Conservation (phyloP, 2,329 filamentous ascomycete species). For the Talaromyces verruculosus region DNA sequence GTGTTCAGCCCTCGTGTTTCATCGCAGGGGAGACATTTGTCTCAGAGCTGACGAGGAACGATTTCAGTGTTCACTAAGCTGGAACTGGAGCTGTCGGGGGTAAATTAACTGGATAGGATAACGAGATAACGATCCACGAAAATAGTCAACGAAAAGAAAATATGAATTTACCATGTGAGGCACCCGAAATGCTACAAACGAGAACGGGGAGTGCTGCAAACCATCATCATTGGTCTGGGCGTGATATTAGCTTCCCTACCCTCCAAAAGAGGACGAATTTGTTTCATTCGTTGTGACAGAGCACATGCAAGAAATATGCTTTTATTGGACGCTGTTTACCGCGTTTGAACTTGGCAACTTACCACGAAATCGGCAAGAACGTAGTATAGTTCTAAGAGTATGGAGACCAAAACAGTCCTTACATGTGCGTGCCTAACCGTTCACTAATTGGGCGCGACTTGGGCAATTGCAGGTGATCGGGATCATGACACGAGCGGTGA, state of each 20-base stretch:
- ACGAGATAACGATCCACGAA: not conserved
- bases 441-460: not conserved
- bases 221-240: not conserved
- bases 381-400: not conserved
- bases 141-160: not conserved
- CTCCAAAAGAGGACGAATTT: not conserved
- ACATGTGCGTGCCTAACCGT: not conserved
- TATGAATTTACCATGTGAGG: not conserved
- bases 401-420: not conserved
- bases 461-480: not conserved
- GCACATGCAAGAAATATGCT: not conserved
- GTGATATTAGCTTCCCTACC: not conserved
- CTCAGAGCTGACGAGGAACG: not conserved
- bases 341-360: not conserved
- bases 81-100: not conserved
- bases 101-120: not conserved
- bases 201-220: conserved; percentile 2
- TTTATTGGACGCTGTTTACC: not conserved
- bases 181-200: not conserved
- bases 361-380: not conserved
- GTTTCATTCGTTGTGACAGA: not conserved
- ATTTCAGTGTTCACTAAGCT: not conserved
- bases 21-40: not conserved
- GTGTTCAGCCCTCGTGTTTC: conserved; percentile 1
- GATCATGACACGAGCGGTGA: not conserved